Base-by-base conservation (phyloP, 225 moss, liverwort and hornwort species). In the Straminergon stramineum region DNA sequence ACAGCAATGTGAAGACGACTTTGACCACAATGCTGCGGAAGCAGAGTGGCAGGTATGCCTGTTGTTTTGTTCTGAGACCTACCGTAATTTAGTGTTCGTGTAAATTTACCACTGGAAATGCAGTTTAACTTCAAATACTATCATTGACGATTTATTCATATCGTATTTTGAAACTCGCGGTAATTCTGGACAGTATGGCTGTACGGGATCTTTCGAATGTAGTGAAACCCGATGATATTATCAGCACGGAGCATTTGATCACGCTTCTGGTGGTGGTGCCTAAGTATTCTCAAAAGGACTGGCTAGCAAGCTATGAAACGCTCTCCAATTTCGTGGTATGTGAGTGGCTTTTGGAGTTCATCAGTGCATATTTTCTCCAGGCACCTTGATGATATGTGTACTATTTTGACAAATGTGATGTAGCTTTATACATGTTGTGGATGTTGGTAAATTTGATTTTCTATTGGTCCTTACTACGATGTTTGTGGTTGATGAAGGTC, bases 281-380 rank as follows among this genome's bases (percentile, higher is more conserved):
- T 22, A 99, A 96, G 89, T 99, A 97, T 81, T 95, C 96, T 53
- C 99, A 99, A 87, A 99, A 96, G 91, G 99, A 99, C 35, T 99
- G 99, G 99, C 88, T 97, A 84, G 84, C 95, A 84, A 90, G 83
- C 75, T 99, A 99, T 87, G 99, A 99, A 91, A 93, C 91, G 22
- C 91, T 99, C 88, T 94, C 96, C 73, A 91, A 84, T 83, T 99
- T 95, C 91, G 99, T 99, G 99, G 99, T 99, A 90, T 85, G 93
- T 87, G 92, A 87, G 68, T 68, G 85, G 10, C 18, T 86, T 67
- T 53, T 48, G 64, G 48, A 79, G n/a, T 65, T 85, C 63, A 84
- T 81, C 48, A 56, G 62, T n/a, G 41, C 48, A 77, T 69, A 32
- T 48, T 78, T 81, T 64, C 39, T 84, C 66, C 35, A 9, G 71